Evolutionary conservation across 129 eudicot species (phyloP).

Genomic region (Helichrysum umbraculigerum): DNA sequence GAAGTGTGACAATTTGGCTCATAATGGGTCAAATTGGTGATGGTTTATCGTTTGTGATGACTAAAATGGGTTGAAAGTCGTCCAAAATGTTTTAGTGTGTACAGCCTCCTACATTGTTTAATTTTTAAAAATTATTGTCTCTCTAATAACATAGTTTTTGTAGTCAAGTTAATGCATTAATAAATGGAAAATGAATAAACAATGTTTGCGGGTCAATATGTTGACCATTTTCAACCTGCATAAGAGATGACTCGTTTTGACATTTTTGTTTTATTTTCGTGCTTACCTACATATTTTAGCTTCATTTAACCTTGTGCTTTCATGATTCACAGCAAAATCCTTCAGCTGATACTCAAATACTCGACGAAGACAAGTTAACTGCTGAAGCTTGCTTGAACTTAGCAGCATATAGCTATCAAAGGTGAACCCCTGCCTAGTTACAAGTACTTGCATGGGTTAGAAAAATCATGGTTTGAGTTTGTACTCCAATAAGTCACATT

Average conservation of each 20-base stretch:
- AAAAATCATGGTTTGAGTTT: background rate
- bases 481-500: background rate
- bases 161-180: background rate
- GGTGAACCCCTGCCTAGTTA: constrained; percentile 1
- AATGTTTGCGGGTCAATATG: background rate
- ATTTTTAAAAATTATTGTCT: background rate
- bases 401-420: constrained; percentile 32
- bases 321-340: constrained; percentile 32
- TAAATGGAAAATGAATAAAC: background rate
- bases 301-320: constrained; percentile 3
- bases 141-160: background rate
- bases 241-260: background rate
- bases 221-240: background rate
- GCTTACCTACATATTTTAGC: background rate
- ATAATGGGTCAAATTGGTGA: background rate
- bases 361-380: constrained; percentile 48
- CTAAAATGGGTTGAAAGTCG: background rate
- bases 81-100: background rate
- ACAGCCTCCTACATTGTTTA: background rate
- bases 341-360: constrained; percentile 35
- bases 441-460: background rate
- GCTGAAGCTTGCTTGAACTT: constrained; percentile 50
- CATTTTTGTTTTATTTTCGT: background rate
- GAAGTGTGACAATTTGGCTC: background rate
- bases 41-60: background rate